Percentiles rank a stretch among this genome's conserved stretches.
Conservation (phyloP, 768 basidiomycete genomes). For the Rhizopogon vinicolor region DNA sequence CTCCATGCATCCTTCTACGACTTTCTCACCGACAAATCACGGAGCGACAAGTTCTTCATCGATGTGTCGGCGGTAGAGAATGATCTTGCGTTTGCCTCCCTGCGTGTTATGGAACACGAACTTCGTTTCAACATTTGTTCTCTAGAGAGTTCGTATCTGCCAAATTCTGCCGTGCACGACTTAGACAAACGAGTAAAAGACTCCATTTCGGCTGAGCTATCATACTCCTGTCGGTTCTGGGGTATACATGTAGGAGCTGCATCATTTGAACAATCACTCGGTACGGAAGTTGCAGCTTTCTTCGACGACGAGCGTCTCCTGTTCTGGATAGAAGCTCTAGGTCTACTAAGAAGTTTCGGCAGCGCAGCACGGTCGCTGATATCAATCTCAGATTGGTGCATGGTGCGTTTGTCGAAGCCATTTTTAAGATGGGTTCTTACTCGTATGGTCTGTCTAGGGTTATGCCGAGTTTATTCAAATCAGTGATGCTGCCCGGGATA, state of each 20-base stretch:
- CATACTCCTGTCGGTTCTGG: constrained; percentile 12
- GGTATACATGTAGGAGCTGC: constrained; percentile 4
- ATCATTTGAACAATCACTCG: neutral
- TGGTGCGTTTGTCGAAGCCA: neutral
- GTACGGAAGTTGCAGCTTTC: neutral
- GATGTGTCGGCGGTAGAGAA: constrained; percentile 8
- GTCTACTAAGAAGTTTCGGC: neutral
- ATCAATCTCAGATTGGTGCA: neutral
- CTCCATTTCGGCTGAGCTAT: constrained; percentile 2
- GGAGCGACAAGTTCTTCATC: constrained; percentile 12
- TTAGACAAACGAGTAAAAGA: neutral
- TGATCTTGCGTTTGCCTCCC: constrained; percentile 16
- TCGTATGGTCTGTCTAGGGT: neutral
- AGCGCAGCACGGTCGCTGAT: neutral
- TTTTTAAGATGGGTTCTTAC: neutral
- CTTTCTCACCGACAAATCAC: constrained; percentile 12
- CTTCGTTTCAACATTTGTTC: constrained; percentile 33
- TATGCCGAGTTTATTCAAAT: neutral
- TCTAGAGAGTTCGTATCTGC: constrained; percentile 24
- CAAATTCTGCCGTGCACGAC: constrained; percentile 20
- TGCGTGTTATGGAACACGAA: constrained; percentile 23
- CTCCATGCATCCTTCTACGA: constrained; percentile 21
- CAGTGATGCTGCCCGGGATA: constrained; percentile 3
- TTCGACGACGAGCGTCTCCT: constrained; percentile 4
- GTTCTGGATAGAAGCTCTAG: constrained; percentile 5